Evolutionary conservation across 352 stramenopile genomes (phyloP).

Genomic region (Pythium brachiatum): DNA sequence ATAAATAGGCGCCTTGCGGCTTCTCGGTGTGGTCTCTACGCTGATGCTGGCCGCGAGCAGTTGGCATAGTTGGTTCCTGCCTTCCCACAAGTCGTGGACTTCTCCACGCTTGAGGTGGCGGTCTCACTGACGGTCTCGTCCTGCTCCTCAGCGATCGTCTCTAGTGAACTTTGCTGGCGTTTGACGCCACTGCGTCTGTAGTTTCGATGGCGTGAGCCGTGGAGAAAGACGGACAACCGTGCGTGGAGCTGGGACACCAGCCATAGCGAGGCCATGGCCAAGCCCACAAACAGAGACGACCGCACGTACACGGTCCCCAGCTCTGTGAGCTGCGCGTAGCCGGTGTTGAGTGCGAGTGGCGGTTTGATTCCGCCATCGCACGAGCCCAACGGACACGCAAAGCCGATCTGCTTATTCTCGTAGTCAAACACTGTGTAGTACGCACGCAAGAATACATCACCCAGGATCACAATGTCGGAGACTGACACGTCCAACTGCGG

Average conservation of each 20-base stretch:
- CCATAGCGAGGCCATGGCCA: conserved; percentile 16
- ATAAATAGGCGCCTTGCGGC: too few species aligned
- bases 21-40: too few species aligned
- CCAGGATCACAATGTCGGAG: conserved; percentile 30
- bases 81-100: too few species aligned
- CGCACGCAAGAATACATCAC: conserved; percentile 36
- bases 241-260: conserved; percentile 13
- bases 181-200: background rate
- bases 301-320: conserved; percentile 14
- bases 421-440: conserved; percentile 47
- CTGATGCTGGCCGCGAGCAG: too few species aligned
- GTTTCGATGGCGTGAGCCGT: background rate
- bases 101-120: too few species aligned
- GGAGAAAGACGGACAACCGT: background rate
- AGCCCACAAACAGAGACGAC: conserved; percentile 6
- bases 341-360: conserved; percentile 7
- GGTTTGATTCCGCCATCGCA: conserved; percentile 29
- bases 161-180: background rate
- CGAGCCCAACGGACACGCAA: conserved; percentile 28
- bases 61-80: too few species aligned
- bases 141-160: background rate
- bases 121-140: background rate
- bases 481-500: conserved; percentile 32
- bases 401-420: conserved; percentile 25
- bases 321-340: conserved; percentile 2